A percentile compares a stretch with the other conserved stretches of the same genome.
These are phyloP conservation scores for Trichoderma brevicompactum DNA, from an alignment of 2,329 filamentous ascomycete species.

Conservation along the genomic window DNA sequence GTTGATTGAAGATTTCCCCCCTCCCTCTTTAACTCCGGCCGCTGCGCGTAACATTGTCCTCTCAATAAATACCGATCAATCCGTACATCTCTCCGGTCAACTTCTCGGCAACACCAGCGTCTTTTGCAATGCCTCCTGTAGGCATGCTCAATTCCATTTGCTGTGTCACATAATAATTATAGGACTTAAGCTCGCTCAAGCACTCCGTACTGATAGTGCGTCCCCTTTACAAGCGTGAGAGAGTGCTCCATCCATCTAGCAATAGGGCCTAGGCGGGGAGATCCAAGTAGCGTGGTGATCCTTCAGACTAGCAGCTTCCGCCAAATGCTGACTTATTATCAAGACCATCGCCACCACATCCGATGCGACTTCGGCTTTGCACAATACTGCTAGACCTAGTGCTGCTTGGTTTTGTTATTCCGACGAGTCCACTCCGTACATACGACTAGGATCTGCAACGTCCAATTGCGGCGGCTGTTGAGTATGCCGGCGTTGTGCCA, in stretches of 20 bases:
- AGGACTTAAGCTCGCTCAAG: too few relatives aligned
- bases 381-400: background rate
- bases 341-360: slow-evolving; percentile 3
- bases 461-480: slow-evolving; percentile 9
- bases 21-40: too few relatives aligned
- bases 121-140: too few relatives aligned
- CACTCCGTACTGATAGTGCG: too few relatives aligned
- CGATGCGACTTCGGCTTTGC: slow-evolving; percentile 2
- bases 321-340: background rate
- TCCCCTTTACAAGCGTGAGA: too few relatives aligned
- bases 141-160: too few relatives aligned
- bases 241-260: background rate
- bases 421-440: background rate
- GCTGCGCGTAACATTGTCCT: too few relatives aligned
- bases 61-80: too few relatives aligned
- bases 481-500: background rate
- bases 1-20: too few relatives aligned
- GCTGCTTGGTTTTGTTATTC: background rate
- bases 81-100: too few relatives aligned
- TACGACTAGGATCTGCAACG: background rate
- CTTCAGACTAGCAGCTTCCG: slow-evolving; percentile 13
- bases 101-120: too few relatives aligned
- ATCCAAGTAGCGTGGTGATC: background rate
- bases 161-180: too few relatives aligned
- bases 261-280: background rate